Conservation (phyloP, 2,329 filamentous ascomycete genomes). For the Macrophomina tecta region DNA sequence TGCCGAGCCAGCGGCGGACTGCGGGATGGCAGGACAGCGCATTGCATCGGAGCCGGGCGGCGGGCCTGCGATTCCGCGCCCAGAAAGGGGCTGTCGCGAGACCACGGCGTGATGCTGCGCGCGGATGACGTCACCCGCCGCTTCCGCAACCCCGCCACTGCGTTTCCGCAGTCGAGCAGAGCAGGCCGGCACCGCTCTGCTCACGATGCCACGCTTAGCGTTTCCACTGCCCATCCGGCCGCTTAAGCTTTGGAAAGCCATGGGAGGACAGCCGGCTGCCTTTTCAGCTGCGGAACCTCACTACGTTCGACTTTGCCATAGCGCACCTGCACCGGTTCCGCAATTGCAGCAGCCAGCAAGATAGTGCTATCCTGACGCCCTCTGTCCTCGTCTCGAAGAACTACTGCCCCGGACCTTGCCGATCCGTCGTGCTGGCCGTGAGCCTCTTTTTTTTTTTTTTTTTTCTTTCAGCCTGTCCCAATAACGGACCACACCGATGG, state of each 20-base stretch:
- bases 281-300: neutral
- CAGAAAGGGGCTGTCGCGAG: neutral
- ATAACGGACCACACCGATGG: too few relatives aligned
- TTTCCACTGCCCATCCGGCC: too few relatives aligned
- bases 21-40: neutral
- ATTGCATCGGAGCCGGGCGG: neutral
- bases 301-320: neutral
- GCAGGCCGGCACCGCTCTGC: neutral
- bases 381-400: too few relatives aligned
- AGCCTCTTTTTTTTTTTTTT: too few relatives aligned
- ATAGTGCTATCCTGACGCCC: too few relatives aligned
- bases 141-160: too few relatives aligned
- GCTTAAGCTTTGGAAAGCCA: neutral
- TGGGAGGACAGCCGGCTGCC: neutral
- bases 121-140: too few relatives aligned
- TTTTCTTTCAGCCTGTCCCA: too few relatives aligned
- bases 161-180: too few relatives aligned
- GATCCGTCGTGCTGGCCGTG: too few relatives aligned
- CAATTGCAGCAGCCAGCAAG: neutral
- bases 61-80: neutral
- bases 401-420: too few relatives aligned
- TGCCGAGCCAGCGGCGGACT: constrained; percentile 6
- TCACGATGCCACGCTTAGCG: too few relatives aligned
- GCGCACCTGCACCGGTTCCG: neutral
- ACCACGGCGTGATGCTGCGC: neutral